These are phyloP conservation scores for Vicia sativa DNA, from an alignment of 306 rosid species.

Conservation along the genomic window DNA sequence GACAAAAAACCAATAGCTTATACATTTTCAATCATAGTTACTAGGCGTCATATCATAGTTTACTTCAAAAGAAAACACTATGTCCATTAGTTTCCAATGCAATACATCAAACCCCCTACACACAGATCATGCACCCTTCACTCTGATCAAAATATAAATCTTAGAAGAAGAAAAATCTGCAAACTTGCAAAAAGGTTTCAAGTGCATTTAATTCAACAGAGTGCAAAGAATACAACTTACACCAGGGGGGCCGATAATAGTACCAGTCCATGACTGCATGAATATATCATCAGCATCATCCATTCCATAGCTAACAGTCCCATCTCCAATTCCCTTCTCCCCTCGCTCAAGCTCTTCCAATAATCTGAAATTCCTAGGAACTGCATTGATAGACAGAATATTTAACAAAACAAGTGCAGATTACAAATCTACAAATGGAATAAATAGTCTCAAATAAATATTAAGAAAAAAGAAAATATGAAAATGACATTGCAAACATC, in stretches of 20 bases:
- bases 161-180: slow-evolving; percentile 14
- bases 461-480: neutral
- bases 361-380: slow-evolving; percentile 94
- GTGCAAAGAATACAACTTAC: slow-evolving; percentile 52
- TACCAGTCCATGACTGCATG: slow-evolving; percentile 99
- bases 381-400: slow-evolving; percentile 46
- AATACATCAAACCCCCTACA: slow-evolving; percentile 20
- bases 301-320: slow-evolving; percentile 99
- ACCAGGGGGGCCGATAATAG: slow-evolving; percentile 92
- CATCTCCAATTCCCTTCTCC: slow-evolving; percentile 98
- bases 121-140: slow-evolving; percentile 4
- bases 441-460: slow-evolving; percentile 4
- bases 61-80: slow-evolving; percentile 1
- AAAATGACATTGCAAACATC: slow-evolving; percentile 8
- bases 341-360: slow-evolving; percentile 99
- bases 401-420: slow-evolving; percentile 17
- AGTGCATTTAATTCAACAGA: slow-evolving; percentile 26
- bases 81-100: slow-evolving; percentile 1
- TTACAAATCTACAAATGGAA: neutral
- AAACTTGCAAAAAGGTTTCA: slow-evolving; percentile 17
- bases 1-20: neutral
- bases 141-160: slow-evolving; percentile 23
- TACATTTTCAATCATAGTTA: slow-evolving; percentile 18
- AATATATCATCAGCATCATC: slow-evolving; percentile 94
- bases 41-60: slow-evolving; percentile 9